phyloP scores from a whole-genome alignment of 2,329 filamentous ascomycete genomes.

The Penicillium sp. region DNA sequence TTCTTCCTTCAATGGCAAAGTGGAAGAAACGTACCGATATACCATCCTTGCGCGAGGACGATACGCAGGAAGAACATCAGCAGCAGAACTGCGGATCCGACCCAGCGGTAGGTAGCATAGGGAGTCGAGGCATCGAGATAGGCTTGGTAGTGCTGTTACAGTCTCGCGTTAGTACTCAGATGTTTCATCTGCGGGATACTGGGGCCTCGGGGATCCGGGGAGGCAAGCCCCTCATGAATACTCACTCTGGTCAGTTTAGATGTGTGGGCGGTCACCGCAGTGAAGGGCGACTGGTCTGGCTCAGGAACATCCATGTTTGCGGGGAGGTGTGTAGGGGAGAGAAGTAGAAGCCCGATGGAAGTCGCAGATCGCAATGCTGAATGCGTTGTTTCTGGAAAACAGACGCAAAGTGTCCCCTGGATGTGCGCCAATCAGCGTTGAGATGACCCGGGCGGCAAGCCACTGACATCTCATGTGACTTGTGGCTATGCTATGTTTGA shows the following conservation, averaged over 20 bases:
- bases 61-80: constrained; percentile 85
- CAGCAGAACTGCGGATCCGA: constrained; percentile 74
- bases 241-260: constrained; percentile 46
- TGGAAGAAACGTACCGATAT: constrained; percentile 71
- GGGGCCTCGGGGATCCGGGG: neutral
- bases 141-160: constrained; percentile 79
- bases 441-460: neutral
- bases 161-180: constrained; percentile 11
- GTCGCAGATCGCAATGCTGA: constrained; percentile 22
- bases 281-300: constrained; percentile 88
- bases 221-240: constrained; percentile 11
- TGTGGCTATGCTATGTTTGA: neutral
- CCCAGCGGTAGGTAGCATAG: constrained; percentile 85
- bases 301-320: constrained; percentile 77
- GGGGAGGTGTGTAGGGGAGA: constrained; percentile 3
- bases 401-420: constrained; percentile 38
- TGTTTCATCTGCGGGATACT: neutral
- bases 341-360: constrained; percentile 12
- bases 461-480: neutral
- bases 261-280: constrained; percentile 83
- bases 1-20: neutral
- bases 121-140: constrained; percentile 93
- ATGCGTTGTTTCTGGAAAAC: constrained; percentile 23
- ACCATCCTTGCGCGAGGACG: constrained; percentile 93
- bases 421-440: constrained; percentile 14